Evolutionary conservation across 2,329 filamentous ascomycete species (phyloP), one percentile per base, ranked within the genome.

Genomic region (Tolypocladium endophyticum): DNA sequence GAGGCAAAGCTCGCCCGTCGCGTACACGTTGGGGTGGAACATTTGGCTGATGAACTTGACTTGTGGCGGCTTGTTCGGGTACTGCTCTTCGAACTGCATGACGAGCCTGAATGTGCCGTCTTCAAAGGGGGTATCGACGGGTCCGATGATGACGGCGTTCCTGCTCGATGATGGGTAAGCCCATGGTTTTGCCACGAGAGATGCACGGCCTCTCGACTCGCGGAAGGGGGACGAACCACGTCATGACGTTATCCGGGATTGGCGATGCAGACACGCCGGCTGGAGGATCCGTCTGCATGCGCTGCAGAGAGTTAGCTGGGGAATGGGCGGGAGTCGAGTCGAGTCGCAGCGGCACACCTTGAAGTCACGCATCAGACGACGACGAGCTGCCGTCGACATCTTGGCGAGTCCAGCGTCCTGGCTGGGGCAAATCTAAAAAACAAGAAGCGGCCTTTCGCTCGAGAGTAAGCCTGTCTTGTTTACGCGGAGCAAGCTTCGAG

Each of bases 1-100:
- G 65, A 99, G 78, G 71, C 94, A 99, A 57, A 99, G 82, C 78
- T 99, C 94, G 62, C 94, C 94, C 0, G 92, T 97, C 58, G 90
- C 92, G 73, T 99, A 99, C 60, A 99, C 94, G 71, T 99, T 99
- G 23, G 94, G 94, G 69, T 99, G 94, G 75, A 99, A 99, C 94
- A 99, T 99, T 73, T 94, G 87, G 75, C 90, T 96, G 73, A 99
- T 96, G 74, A 99, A 99, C 72, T 97, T 97, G 77, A 97, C 94
- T 39, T 92, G 89, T 0, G 94, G 94, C 6, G 94, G 94, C 74
- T 97, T 97, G 78, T 97, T 99, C 36, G 94, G 94, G 69, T 99
- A 99, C 70, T 96, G 92, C 74, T 99, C 94, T 72, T 97, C 94
- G 68, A 99, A 99, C 72, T 97, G 92, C 93, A 99, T 97, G 57